Percentiles rank a stretch among this genome's conserved stretches.
Evolutionary conservation across 176 grass and related monocot genomes (phyloP).

Genomic region (Avena sativa): DNA sequence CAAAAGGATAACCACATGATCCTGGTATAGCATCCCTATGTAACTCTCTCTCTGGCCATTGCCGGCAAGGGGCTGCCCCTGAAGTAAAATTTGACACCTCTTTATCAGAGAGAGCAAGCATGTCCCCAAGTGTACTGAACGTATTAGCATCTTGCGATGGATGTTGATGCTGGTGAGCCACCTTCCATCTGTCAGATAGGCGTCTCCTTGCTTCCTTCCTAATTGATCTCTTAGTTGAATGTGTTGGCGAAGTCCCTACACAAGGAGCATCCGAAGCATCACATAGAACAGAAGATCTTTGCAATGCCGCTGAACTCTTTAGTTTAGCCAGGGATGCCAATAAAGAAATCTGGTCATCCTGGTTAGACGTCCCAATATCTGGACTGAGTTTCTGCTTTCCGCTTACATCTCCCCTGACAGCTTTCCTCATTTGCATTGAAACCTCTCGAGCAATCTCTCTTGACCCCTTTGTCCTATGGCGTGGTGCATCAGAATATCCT

Average conservation of each 20-base stretch:
- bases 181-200: conserved; percentile 77
- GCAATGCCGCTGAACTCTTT: conserved; percentile 34
- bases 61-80: neutral
- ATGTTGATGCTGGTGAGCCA: conserved; percentile 49
- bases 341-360: conserved; percentile 27
- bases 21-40: conserved; percentile 27
- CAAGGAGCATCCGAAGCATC: conserved; percentile 30
- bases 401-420: conserved; percentile 40
- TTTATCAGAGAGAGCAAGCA: conserved; percentile 70
- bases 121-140: conserved; percentile 64
- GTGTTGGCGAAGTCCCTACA: conserved; percentile 41
- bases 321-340: conserved; percentile 29
- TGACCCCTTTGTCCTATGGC: conserved; percentile 40
- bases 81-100: conserved; percentile 43
- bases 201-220: conserved; percentile 77
- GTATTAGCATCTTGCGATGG: conserved; percentile 37
- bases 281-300: conserved; percentile 4
- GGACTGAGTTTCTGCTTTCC: conserved; percentile 32
- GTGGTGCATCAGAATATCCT: conserved; percentile 3
- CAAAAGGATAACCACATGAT: conserved; percentile 36
- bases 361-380: conserved; percentile 22
- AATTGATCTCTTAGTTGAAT: conserved; percentile 56
- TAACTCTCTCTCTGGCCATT: conserved; percentile 24
- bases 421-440: conserved; percentile 57
- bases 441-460: conserved; percentile 65